Evolutionary conservation across 1,139 yeast species (phyloP).

Genomic region (Sugiyamaella novakii): DNA sequence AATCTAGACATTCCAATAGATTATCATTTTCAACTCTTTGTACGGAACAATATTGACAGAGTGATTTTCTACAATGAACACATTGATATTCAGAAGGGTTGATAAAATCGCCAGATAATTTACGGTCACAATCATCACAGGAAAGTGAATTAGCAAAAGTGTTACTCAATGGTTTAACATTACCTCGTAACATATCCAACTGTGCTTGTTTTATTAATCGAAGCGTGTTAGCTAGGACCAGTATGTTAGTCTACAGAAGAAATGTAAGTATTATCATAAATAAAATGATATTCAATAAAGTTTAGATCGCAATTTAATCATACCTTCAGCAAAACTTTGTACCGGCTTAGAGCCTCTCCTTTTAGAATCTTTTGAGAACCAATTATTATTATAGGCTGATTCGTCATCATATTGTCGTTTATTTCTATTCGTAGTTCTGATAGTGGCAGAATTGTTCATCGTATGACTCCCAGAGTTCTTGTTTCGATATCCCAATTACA

Average conservation of each 20-base stretch:
- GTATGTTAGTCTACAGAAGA: no score
- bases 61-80: constrained; percentile 21
- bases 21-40: constrained; percentile 22
- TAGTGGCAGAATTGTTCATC: no score
- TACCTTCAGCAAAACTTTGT: constrained; percentile 18
- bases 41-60: constrained; percentile 28
- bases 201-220: constrained; percentile 26
- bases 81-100: constrained; percentile 21
- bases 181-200: constrained; percentile 20
- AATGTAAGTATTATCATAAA: not conserved
- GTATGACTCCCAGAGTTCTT: no score
- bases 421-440: no score
- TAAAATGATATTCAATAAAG: not conserved
- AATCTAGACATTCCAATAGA: constrained; percentile 24
- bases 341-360: constrained; percentile 15
- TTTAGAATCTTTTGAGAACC: constrained; percentile 10
- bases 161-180: not conserved
- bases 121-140: constrained; percentile 25
- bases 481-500: no score
- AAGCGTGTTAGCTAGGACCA: constrained; percentile 20
- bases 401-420: not conserved
- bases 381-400: not conserved
- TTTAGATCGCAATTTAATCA: no score
- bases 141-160: no score
- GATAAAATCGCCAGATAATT: constrained; percentile 10